Base-by-base conservation (phyloP, 306 rosid genomes). In the Cotoneaster glaucophyllus region DNA sequence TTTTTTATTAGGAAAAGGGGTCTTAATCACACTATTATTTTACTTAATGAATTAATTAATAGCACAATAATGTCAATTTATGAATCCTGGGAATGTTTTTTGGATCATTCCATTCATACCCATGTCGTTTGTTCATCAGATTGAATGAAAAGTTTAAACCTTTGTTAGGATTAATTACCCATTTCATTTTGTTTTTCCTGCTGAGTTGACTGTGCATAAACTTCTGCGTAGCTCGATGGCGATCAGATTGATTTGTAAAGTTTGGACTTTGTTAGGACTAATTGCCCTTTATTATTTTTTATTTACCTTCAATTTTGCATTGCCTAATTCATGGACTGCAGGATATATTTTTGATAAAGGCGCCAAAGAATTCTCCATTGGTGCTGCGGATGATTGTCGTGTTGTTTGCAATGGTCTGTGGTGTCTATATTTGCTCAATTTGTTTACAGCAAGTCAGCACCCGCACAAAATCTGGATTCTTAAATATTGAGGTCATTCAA, bases 371-470 rank as follows among this genome's bases (percentile, higher is more conserved):
- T 71, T 88, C 97, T 14, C 90, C 98, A 19, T 83, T 92, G 88
- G 78, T 87, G 77, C 78, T 90, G 93, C 88, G 97, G 87, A 79
- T 91, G 89, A 74, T 82, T 53, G 93, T 90, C 11, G 80, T 96
- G 77, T 74, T 86, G 80, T 84, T 92, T 86, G 91, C 90, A 64
- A 92, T 92, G 98, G 85, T 92, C 62, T 90, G 96, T 85, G 98
- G 99, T 53, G 90, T 90, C 79, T 96, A 89, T 82, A 92, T 96
- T 75, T 96, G 93, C 84, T 84, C 96, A 34, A 84, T 96, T 85
- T 92, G 98, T 86, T 70, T 92, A 65, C 90, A 89, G 87, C 99
- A 96, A 83, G 80, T 92, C 74, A 88, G 89, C 84, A 87, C 84
- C 61, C 66, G 82, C 22, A 77, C 79, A 67, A 88, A 70, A 76